Conservation (phyloP, 805 yeast species). For the Middelhovenomyces tepae region DNA sequence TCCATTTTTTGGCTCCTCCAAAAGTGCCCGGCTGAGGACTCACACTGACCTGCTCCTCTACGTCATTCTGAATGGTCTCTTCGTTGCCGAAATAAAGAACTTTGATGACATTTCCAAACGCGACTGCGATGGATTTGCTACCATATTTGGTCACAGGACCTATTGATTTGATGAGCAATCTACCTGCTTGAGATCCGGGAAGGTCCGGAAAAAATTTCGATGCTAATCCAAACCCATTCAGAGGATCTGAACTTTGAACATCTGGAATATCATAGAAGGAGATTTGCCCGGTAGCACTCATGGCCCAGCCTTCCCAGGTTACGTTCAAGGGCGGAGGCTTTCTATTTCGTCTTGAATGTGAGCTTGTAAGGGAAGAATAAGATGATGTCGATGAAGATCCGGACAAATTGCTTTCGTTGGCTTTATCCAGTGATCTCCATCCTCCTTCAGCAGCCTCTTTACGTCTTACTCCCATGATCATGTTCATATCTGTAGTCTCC, state of each 20-base stretch:
- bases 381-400: background rate
- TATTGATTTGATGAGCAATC: constrained; percentile 42
- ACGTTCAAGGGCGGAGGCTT: constrained; percentile 31
- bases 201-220: background rate
- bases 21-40: too few species aligned
- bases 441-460: constrained; percentile 25
- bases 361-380: too few species aligned
- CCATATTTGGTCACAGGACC: constrained; percentile 66
- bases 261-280: constrained; percentile 50
- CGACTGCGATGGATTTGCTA: constrained; percentile 64
- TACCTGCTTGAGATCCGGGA: background rate
- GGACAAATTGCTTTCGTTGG: background rate
- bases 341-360: constrained; percentile 2
- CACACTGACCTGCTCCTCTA: too few species aligned
- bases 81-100: constrained; percentile 69
- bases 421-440: constrained; percentile 3
- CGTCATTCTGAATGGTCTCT: constrained; percentile 32
- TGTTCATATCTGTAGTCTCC: constrained; percentile 71
- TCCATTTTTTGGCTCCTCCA: too few species aligned
- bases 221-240: constrained; percentile 21
- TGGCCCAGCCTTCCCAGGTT: constrained; percentile 77
- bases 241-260: constrained; percentile 25
- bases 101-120: constrained; percentile 65
- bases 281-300: constrained; percentile 57
- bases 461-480: constrained; percentile 57